Evolutionary conservation across 176 grass and related monocot species (phyloP).

Genomic region (Carex scoparia): DNA sequence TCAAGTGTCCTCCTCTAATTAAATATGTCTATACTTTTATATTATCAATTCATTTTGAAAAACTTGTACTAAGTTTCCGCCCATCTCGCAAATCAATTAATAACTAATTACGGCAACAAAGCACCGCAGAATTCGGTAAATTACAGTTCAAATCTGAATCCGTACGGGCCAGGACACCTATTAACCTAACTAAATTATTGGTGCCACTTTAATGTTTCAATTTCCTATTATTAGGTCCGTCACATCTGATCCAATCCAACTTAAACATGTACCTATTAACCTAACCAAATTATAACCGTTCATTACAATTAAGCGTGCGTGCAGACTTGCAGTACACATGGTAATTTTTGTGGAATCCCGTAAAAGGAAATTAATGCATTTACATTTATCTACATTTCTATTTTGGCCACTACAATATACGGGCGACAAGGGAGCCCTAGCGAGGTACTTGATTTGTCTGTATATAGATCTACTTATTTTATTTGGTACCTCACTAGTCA

Average conservation of each 20-base stretch:
- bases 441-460: slow-evolving; percentile 5
- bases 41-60: not conserved
- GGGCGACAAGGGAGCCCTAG: not conserved
- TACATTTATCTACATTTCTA: not conserved
- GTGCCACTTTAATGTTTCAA: not conserved
- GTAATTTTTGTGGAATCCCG: not conserved
- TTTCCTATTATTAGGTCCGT: too few species aligned
- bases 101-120: not conserved
- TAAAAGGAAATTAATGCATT: not conserved
- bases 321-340: not conserved
- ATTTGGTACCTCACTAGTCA: not conserved
- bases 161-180: not conserved
- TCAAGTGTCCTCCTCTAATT: too few species aligned
- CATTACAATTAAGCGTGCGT: not conserved
- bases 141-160: not conserved
- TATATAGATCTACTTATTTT: not conserved
- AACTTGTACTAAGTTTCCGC: not conserved
- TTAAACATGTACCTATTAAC: too few species aligned
- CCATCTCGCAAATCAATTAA: not conserved
- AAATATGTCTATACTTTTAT: not conserved
- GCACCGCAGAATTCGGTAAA: not conserved
- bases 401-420: not conserved
- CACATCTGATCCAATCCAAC: too few species aligned
- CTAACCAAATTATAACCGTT: too few species aligned
- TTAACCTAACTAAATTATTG: not conserved